Evolutionary conservation across 2,329 filamentous ascomycete species (phyloP).

Genomic region (Acephala macrosclerotiorum): DNA sequence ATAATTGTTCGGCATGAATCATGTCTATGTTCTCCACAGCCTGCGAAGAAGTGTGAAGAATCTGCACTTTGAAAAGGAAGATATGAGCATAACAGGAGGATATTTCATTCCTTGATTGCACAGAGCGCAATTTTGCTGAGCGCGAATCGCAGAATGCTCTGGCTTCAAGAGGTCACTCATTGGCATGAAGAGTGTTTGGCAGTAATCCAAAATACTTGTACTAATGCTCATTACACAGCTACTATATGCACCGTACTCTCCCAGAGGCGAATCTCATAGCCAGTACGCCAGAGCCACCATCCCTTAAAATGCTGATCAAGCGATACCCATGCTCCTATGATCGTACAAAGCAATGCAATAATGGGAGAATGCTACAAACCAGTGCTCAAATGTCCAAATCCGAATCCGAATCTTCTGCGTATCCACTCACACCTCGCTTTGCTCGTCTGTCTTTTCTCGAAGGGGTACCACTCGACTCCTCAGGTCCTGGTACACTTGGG

Average conservation of each 20-base stretch:
- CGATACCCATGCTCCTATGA: constrained; percentile 11
- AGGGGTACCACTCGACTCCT: constrained; percentile 41
- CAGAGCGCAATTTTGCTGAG: background rate
- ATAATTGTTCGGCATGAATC: no score
- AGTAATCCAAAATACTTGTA: background rate
- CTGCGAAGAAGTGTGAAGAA: no score
- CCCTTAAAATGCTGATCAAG: constrained; percentile 15
- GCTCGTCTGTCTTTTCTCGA: constrained; percentile 43
- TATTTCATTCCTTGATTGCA: no score
- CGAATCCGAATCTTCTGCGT: constrained; percentile 43
- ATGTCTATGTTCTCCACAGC: no score
- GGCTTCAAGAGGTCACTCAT: background rate
- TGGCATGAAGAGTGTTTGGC: background rate
- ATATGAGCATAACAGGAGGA: no score
- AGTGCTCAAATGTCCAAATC: constrained; percentile 36
- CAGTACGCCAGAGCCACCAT: constrained; percentile 8
- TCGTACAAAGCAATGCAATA: constrained; percentile 12
- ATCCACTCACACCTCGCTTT: constrained; percentile 43
- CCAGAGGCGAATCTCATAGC: background rate
- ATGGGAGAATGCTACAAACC: constrained; percentile 7
- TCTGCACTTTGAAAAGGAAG: no score
- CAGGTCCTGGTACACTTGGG: constrained; percentile 51
- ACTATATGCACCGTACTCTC: constrained; percentile 4
- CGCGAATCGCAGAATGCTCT: background rate
- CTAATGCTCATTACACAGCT: constrained; percentile 11